Evolutionary conservation across 2,329 filamentous ascomycete genomes (phyloP).

Genomic region (Cordyceps militaris): DNA sequence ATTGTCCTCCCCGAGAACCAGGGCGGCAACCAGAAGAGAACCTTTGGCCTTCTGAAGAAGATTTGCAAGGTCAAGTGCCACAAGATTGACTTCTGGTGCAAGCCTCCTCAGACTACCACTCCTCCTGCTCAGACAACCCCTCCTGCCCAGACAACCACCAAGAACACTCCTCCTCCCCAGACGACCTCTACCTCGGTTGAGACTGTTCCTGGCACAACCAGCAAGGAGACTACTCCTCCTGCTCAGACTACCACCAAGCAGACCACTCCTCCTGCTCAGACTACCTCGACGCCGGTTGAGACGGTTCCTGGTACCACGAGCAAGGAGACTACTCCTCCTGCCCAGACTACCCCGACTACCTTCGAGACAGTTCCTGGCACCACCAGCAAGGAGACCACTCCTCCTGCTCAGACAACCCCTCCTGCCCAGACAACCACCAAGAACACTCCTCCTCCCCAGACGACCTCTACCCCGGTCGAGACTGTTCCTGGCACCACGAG

Average conservation of each 20-base stretch:
- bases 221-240: slow-evolving; percentile 2
- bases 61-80: slow-evolving; percentile 70
- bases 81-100: slow-evolving; percentile 70
- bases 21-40: slow-evolving; percentile 35
- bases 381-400: not conserved
- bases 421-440: slow-evolving; percentile 9
- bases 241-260: slow-evolving; percentile 11
- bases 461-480: slow-evolving; percentile 6
- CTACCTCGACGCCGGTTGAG: slow-evolving; percentile 7
- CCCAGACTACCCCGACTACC: slow-evolving; percentile 9
- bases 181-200: not conserved
- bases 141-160: slow-evolving; percentile 15
- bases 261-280: slow-evolving; percentile 10
- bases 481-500: not conserved
- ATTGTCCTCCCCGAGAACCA: slow-evolving; percentile 49
- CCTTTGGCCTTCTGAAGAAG: slow-evolving; percentile 43
- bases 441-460: slow-evolving; percentile 2
- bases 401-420: not conserved
- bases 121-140: slow-evolving; percentile 4
- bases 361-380: slow-evolving; percentile 15
- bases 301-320: not conserved
- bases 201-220: slow-evolving; percentile 14
- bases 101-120: slow-evolving; percentile 21
- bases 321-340: not conserved
- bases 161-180: not conserved